These are phyloP conservation scores for Fusarium transvaalense DNA, from an alignment of 2,329 filamentous ascomycete species.

Conservation along the genomic window DNA sequence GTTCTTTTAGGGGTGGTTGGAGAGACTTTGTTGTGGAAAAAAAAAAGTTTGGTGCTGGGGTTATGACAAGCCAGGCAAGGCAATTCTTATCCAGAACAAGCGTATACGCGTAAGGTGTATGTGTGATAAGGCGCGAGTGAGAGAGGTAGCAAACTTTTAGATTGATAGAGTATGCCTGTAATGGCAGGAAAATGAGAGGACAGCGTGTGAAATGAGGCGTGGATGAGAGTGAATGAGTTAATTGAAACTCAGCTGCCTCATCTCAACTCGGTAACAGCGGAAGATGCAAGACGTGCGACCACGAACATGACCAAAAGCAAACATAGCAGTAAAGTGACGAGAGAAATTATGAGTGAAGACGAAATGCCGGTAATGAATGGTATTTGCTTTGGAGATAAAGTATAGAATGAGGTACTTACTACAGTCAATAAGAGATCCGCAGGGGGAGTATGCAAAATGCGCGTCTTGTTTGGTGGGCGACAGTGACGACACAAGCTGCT, in stretches of 20 bases:
- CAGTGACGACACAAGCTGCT: slow-evolving; percentile 39
- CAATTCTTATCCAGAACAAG: slow-evolving; percentile 13
- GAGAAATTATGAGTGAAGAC: not conserved
- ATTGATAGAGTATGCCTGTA: slow-evolving; percentile 9
- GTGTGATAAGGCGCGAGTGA: slow-evolving; percentile 19
- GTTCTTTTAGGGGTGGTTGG: slow-evolving; percentile 40
- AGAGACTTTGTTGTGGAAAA: not conserved
- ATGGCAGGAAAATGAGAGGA: slow-evolving; percentile 10
- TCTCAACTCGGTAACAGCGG: slow-evolving; percentile 35
- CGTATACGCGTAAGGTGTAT: slow-evolving; percentile 24
- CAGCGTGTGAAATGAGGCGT: not conserved
- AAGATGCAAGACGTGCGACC: slow-evolving; percentile 32
- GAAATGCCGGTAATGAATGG: not conserved
- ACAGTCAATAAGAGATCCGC: slow-evolving; percentile 9
- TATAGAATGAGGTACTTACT: slow-evolving; percentile 34
- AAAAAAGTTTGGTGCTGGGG: slow-evolving; percentile 33
- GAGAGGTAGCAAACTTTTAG: slow-evolving; percentile 13
- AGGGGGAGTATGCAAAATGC: slow-evolving; percentile 35
- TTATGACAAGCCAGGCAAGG: slow-evolving; percentile 18
- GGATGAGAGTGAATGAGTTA: slow-evolving; percentile 8
- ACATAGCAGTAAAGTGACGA: slow-evolving; percentile 1
- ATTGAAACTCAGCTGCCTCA: slow-evolving; percentile 24
- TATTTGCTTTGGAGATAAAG: slow-evolving; percentile 4
- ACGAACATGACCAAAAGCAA: slow-evolving; percentile 22
- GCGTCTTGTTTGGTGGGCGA: slow-evolving; percentile 33